Evolutionary conservation across 768 basidiomycete genomes (phyloP).

Genomic region (Pholiota conissans): DNA sequence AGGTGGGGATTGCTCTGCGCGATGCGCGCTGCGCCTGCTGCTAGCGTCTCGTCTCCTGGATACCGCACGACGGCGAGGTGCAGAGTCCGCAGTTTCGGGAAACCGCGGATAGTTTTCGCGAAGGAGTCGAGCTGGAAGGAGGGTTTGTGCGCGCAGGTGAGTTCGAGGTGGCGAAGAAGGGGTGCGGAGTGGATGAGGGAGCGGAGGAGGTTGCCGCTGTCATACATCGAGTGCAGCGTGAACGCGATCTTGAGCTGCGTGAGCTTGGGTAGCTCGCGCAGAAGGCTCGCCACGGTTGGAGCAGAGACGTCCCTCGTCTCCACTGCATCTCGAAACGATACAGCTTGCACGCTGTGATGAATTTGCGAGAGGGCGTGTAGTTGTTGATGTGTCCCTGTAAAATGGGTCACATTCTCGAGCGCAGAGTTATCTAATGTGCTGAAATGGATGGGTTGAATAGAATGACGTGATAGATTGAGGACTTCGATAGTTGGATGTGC

Average conservation of each 20-base stretch:
- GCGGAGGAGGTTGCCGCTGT: constrained; percentile 68
- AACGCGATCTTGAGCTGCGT: constrained; percentile 64
- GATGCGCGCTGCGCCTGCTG: constrained; percentile 59
- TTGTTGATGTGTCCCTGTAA: constrained; percentile 68
- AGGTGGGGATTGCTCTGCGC: constrained; percentile 69
- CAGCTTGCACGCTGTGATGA: constrained; percentile 48
- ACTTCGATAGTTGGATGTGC: constrained; percentile 55
- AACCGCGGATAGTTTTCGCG: constrained; percentile 58
- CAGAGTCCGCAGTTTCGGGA: constrained; percentile 64
- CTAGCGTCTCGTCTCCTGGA: constrained; percentile 61
- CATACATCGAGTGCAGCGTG: constrained; percentile 71
- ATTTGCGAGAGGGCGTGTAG: constrained; percentile 60
- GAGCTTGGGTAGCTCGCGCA: constrained; percentile 55
- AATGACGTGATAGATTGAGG: constrained; percentile 52
- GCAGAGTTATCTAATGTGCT: constrained; percentile 44
- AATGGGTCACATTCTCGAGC: constrained; percentile 52
- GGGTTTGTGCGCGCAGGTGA: constrained; percentile 67
- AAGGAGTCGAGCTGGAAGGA: constrained; percentile 72
- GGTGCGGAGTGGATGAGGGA: constrained; percentile 69
- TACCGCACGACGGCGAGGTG: constrained; percentile 66
- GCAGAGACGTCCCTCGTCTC: constrained; percentile 68
- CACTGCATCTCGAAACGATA: constrained; percentile 67
- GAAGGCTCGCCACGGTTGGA: constrained; percentile 56
- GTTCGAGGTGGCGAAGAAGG: constrained; percentile 57
- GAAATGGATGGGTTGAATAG: constrained; percentile 54